Base-by-base conservation (phyloP, 2,329 filamentous ascomycete species). In the Davidsoniella eucalypti region DNA sequence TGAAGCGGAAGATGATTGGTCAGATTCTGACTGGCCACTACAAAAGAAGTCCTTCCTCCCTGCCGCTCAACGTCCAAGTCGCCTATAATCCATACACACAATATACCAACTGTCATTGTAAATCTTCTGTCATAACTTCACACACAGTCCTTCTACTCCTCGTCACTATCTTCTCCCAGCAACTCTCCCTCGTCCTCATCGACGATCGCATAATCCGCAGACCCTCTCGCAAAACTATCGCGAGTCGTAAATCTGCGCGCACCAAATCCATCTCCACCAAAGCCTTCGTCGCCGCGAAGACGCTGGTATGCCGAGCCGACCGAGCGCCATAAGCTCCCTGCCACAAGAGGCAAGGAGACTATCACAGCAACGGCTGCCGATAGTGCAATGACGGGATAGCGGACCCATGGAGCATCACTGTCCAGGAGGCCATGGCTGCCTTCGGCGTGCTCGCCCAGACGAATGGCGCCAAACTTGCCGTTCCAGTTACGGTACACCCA, bases 101-200 rank as follows among this genome's bases (percentile, higher is more conserved):
- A 33, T 33, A 33, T 33, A 33, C 29, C 29, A 10, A 33, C 29
- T 33, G 29, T 12, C 8, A 33, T 33, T 12, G 8, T 33, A 33
- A 33, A 33, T 33, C 8, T 33, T 12, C 12, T 33, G 5, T 18
- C 37, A 7, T 12, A 6, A 44, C 17, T 23, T 25, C 23, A 36
- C 45, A 16, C 3, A 21, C 33, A 25, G 18, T 37, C 4, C 26
- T 46, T 49, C 39, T 57, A 84, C 54, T 95, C 90, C 60, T 95
- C 87, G 56, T 95, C 90, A 57, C 87, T 87, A 53, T 94, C 88
- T 57, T 95, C 90, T 1, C 92, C 92, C 36, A 98, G 67, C 57
- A 98, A 68, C 69, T 96, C 90, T 45, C 90, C 90, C 63, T 96
- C 92, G 61, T 96, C 92, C 47, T 92, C 84, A 59, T 94, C 87